These are phyloP conservation scores for Cyberlindnera sargentensis DNA, from an alignment of 805 yeast species.

Conservation along the genomic window DNA sequence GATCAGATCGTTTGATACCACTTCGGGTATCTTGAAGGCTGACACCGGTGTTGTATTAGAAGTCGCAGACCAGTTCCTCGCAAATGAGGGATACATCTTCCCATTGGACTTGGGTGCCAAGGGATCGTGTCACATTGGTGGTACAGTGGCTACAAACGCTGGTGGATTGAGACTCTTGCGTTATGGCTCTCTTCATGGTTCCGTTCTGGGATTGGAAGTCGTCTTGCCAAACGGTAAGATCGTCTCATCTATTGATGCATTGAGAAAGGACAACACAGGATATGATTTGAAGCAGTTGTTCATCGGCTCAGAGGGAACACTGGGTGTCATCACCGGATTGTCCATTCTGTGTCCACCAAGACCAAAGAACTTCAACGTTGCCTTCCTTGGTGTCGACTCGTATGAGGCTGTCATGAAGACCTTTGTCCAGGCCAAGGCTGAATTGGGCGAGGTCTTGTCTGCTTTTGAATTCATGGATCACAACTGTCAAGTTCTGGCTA, in stretches of 20 bases:
- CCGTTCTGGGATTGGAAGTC: constrained; percentile 85
- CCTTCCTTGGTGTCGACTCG: constrained; percentile 74
- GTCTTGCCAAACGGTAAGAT: constrained; percentile 89
- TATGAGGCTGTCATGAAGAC: constrained; percentile 82
- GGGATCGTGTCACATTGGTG: constrained; percentile 95
- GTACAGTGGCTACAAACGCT: constrained; percentile 92
- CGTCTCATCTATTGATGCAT: constrained; percentile 69
- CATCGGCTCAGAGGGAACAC: constrained; percentile 90
- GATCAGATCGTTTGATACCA: constrained; percentile 72
- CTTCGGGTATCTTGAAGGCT: constrained; percentile 77
- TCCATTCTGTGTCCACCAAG: constrained; percentile 86
- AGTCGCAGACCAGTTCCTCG: constrained; percentile 68
- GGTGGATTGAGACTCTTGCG: constrained; percentile 87
- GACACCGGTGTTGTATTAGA: constrained; percentile 92
- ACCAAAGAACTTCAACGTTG: constrained; percentile 81
- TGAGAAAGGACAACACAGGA: constrained; percentile 94
- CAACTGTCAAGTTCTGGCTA: constrained; percentile 58
- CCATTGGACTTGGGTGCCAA: constrained; percentile 95
- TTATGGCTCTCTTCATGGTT: constrained; percentile 89
- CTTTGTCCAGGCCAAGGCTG: constrained; percentile 69
- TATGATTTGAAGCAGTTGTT: constrained; percentile 88
- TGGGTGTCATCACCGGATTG: constrained; percentile 86
- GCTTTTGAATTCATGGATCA: constrained; percentile 94
- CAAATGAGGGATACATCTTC: constrained; percentile 81
- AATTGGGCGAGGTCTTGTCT: constrained; percentile 77